phyloP scores from a whole-genome alignment of 2,329 filamentous ascomycete genomes.

The Corynespora cassiicola region DNA sequence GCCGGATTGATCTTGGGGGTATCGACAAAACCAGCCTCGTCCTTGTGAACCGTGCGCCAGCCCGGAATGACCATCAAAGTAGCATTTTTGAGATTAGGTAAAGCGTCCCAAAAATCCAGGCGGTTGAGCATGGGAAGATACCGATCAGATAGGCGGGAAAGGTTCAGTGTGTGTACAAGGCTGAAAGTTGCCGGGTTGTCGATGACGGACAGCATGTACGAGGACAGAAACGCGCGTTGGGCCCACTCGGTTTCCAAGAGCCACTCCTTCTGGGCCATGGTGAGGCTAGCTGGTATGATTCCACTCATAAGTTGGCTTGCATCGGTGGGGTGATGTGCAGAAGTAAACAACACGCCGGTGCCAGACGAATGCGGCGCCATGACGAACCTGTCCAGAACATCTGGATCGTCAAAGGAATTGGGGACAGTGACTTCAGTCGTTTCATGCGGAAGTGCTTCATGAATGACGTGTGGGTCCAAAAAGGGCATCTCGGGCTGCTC shows the following conservation, averaged over 20 bases:
- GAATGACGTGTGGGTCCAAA: constrained; percentile 33
- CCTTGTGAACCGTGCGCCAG: constrained; percentile 66
- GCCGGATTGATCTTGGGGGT: constrained; percentile 59
- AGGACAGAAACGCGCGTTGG: constrained; percentile 71
- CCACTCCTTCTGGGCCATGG: constrained; percentile 71
- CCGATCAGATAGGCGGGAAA: constrained; percentile 69
- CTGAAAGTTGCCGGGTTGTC: constrained; percentile 64
- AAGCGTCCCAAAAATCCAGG: constrained; percentile 66
- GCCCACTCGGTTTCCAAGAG: constrained; percentile 73
- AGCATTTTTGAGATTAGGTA: constrained; percentile 62
- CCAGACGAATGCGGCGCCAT: constrained; percentile 15
- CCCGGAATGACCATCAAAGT: constrained; percentile 69
- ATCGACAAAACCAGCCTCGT: constrained; percentile 58
- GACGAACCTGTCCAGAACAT: constrained; percentile 26
- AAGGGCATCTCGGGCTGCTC: constrained; percentile 36
- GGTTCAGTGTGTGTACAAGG: constrained; percentile 64
- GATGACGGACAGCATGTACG: constrained; percentile 69
- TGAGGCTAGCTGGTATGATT: constrained; percentile 64
- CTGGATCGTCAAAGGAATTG: constrained; percentile 27
- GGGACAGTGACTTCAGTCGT: constrained; percentile 21
- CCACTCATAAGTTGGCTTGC: constrained; percentile 32
- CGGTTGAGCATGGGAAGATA: constrained; percentile 64
- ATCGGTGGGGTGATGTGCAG: constrained; percentile 26
- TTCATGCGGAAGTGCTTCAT: constrained; percentile 32
- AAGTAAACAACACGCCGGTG: constrained; percentile 44